Conservation (phyloP, 495 filamentous ascomycete species). For the Neurospora sp. region DNA sequence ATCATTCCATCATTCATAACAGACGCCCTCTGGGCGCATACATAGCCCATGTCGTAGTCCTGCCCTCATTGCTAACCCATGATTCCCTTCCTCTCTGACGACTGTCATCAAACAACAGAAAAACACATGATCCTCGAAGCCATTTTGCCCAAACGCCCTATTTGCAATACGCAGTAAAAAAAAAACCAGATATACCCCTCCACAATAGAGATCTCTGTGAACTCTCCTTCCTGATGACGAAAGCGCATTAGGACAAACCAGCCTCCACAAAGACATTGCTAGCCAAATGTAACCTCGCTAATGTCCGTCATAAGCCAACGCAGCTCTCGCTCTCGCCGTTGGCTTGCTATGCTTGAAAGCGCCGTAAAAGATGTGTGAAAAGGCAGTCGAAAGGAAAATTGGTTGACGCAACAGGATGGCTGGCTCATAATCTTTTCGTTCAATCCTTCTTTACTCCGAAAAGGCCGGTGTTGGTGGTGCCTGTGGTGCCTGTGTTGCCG, state of each 20-base stretch:
- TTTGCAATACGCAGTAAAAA: background rate
- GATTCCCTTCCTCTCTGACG: background rate
- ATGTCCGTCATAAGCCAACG: background rate
- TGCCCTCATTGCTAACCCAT: background rate
- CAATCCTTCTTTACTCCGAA: background rate
- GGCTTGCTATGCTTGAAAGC: background rate
- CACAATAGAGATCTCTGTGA: background rate
- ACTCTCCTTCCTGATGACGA: background rate
- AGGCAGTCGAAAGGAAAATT: background rate
- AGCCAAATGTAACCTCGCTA: background rate
- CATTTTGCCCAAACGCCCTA: background rate
- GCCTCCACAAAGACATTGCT: background rate
- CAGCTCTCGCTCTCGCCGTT: background rate
- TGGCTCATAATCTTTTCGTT: background rate
- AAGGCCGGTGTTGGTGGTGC: background rate
- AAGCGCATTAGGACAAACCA: background rate
- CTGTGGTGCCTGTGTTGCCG: conserved; percentile 5
- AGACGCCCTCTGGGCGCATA: background rate
- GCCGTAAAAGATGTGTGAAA: background rate
- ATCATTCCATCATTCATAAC: background rate
- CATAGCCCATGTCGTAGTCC: background rate
- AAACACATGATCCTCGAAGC: background rate
- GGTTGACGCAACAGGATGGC: background rate
- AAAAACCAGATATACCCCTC: background rate
- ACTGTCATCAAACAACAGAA: background rate